Evolutionary conservation across 169 alveolate species (phyloP).

Genomic region (Eimeria maxima): DNA sequence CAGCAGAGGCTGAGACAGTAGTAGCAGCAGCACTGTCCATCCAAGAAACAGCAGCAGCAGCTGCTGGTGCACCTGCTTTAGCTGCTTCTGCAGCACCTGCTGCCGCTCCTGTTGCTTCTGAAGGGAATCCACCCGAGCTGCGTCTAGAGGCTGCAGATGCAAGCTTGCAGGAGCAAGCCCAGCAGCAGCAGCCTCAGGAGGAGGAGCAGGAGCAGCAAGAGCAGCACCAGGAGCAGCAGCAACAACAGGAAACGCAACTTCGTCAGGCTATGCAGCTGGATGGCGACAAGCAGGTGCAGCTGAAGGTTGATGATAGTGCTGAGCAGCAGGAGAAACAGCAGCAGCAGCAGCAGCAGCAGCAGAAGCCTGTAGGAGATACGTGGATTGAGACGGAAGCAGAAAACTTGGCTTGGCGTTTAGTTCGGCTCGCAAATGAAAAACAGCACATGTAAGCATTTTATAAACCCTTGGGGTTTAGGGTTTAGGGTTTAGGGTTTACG

Average conservation of each 20-base stretch:
- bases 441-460: slow-evolving; percentile 9
- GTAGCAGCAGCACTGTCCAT: no score
- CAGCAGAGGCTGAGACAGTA: no score
- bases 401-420: slow-evolving; percentile 73
- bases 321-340: not conserved
- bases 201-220: not conserved
- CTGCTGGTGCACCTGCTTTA: not conserved
- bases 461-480: not conserved
- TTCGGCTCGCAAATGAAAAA: slow-evolving; percentile 38
- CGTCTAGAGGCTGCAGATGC: not conserved
- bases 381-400: slow-evolving; percentile 50
- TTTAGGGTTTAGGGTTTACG: slow-evolving; percentile 23
- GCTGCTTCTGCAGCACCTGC: no score
- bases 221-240: no score
- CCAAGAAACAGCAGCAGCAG: not conserved
- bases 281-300: not conserved
- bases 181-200: not conserved
- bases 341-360: not conserved
- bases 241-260: no score
- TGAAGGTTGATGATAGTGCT: not conserved
- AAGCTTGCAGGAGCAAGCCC: slow-evolving; percentile 7
- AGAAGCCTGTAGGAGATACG: not conserved
- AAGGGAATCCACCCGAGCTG: no score
- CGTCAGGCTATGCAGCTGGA: not conserved
- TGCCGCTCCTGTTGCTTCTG: no score